A percentile compares a stretch with the other conserved stretches of the same genome.
Conservation (phyloP, 169 alveolate genomes). For the Perkinsus chesapeaki region DNA sequence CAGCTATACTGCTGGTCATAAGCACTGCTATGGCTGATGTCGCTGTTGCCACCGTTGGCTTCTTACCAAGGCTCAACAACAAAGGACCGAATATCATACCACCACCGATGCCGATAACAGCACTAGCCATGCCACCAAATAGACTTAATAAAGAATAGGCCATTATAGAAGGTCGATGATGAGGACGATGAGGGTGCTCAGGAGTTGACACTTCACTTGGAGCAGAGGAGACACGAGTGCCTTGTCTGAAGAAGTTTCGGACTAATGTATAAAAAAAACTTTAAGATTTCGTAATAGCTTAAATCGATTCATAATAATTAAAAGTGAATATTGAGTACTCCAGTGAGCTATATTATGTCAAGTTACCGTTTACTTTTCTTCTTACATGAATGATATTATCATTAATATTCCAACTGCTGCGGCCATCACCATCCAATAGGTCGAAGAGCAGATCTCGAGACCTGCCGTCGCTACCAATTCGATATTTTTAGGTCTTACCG, state of each 20-base stretch:
- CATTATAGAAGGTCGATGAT: not conserved
- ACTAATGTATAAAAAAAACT: too few relatives aligned
- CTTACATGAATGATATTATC: not conserved
- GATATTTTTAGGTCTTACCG: not conserved
- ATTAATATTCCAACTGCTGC: not conserved
- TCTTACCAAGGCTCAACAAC: not conserved
- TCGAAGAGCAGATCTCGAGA: not conserved
- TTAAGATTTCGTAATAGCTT: too few relatives aligned
- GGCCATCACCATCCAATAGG: not conserved
- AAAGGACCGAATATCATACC: not conserved
- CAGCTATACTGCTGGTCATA: not conserved
- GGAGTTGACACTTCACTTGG: not conserved
- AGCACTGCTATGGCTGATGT: not conserved
- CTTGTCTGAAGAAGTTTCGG: not conserved
- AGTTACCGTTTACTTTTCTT: too few relatives aligned
- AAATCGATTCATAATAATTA: too few relatives aligned
- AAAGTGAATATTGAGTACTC: too few relatives aligned
- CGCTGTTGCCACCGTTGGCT: not conserved
- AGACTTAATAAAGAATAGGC: not conserved
- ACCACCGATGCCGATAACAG: not conserved
- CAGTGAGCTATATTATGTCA: too few relatives aligned
- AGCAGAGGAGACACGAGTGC: not conserved
- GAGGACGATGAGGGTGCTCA: not conserved
- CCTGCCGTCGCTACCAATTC: not conserved
- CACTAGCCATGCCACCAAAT: not conserved